Evolutionary conservation across 345 rosid species (phyloP).

Genomic region (Rhodamnia rubescens): DNA sequence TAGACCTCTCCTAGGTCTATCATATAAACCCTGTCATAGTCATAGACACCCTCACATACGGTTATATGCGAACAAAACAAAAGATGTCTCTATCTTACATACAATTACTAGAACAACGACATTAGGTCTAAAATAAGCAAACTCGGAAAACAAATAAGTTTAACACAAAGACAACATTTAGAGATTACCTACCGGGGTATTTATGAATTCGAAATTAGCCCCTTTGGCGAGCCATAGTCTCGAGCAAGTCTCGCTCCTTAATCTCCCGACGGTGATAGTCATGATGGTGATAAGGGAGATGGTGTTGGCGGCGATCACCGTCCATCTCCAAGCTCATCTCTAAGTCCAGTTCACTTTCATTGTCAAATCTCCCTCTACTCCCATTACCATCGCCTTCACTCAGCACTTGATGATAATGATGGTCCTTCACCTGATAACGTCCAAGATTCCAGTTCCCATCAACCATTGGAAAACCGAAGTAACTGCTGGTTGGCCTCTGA

Average conservation of each 20-base stretch:
- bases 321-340: background rate
- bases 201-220: background rate
- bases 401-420: background rate
- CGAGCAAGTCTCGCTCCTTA: background rate
- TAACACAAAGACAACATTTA: background rate
- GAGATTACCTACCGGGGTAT: background rate
- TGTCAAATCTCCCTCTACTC: background rate
- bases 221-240: background rate
- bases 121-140: background rate
- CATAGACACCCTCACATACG: background rate
- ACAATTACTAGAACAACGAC: background rate
- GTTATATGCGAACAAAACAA: background rate
- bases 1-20: background rate
- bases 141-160: background rate
- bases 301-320: background rate
- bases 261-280: background rate
- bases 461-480: background rate
- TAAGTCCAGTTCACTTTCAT: background rate
- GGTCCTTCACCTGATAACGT: background rate
- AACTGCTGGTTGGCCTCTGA: background rate
- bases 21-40: background rate
- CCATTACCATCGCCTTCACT: background rate
- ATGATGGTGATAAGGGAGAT: background rate
- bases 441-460: background rate
- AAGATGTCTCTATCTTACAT: background rate